Percentiles rank a stretch among this genome's conserved stretches.
Conservation (phyloP, 108 stramenopile genomes). For the Nitzschia putrida region DNA sequence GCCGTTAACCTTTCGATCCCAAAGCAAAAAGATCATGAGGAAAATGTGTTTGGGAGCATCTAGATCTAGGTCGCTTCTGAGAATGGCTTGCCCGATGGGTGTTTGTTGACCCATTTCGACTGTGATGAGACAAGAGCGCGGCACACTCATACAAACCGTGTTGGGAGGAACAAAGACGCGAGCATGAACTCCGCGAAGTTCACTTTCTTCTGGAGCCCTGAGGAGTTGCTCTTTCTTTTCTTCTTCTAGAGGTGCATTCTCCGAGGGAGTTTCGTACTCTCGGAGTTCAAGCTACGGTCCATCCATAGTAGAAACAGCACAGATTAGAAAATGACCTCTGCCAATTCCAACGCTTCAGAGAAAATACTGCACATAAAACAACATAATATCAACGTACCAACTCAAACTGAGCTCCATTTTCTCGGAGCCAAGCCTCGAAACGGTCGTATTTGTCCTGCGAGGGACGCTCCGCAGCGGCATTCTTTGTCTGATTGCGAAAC, state of each 20-base stretch:
- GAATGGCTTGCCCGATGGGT: slow-evolving; percentile 82
- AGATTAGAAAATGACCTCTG: too few species aligned
- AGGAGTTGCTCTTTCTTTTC: slow-evolving; percentile 60
- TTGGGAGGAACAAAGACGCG: slow-evolving; percentile 73
- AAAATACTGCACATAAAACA: too few species aligned
- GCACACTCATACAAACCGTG: slow-evolving; percentile 83
- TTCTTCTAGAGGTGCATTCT: slow-evolving; percentile 43
- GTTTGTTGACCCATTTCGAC: slow-evolving; percentile 99
- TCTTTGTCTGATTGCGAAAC: not conserved
- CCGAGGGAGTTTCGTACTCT: slow-evolving; percentile 46
- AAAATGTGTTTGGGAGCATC: slow-evolving; percentile 99
- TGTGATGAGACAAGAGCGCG: slow-evolving; percentile 93
- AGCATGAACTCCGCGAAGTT: slow-evolving; percentile 98
- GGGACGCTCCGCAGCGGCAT: slow-evolving; percentile 7
- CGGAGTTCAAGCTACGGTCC: slow-evolving; percentile 51
- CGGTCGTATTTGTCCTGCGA: slow-evolving; percentile 68
- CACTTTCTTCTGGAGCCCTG: slow-evolving; percentile 56
- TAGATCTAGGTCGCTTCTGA: slow-evolving; percentile 76
- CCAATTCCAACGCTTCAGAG: too few species aligned
- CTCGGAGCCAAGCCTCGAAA: slow-evolving; percentile 79
- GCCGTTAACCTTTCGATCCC: slow-evolving; percentile 86
- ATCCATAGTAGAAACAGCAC: too few species aligned
- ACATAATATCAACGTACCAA: too few species aligned
- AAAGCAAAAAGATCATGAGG: slow-evolving; percentile 94
- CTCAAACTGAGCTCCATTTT: slow-evolving; percentile 82